Evolutionary conservation across 345 rosid genomes (phyloP), one percentile per base, ranked within the genome.

Genomic region (Acer negundo): DNA sequence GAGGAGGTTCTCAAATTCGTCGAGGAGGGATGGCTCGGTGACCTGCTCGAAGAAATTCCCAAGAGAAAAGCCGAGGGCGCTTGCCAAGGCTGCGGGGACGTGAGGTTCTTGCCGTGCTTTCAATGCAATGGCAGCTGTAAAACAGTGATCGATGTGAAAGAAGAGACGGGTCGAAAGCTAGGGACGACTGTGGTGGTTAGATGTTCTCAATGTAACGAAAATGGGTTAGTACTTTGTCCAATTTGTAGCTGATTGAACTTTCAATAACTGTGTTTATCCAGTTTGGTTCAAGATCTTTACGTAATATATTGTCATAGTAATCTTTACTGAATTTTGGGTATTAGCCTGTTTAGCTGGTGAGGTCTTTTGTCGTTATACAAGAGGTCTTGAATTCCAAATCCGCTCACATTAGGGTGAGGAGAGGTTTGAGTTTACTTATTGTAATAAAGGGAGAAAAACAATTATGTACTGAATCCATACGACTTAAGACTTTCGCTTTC

Each of bases 191-290:
- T 76, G 2, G 87, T 85, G 56, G 82, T 91, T 12, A 86, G 92
- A 47, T 94, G 98, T 72, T 77, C 72, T 11, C 94, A 90, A 12
- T 96, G 99, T 61, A 96, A 96, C 20, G 99, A 94, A 84, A 96
- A 96, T 51, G 98, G 99, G 67, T 85, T 94, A 79, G 91, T 91
- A 73, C 89, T 86, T 69, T 96, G 99, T 80, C 92, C 93, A 15
- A 83, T 92, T 63, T 96, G 99, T 72, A 83, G 88, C 89, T 90
- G 85, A 89, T 51, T 38, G 22, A 47, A 5, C 2, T 26, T 24
- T 51, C 20, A 35, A 8, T 40, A 15, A 26, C 11, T 22, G 24
- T 68, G 72, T 44, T 38, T 1, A 67, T 51, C 31, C 17, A 6
- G 31, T 24, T 31, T 28, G 42, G 6, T 16, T 19, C 4, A 16